A percentile compares a stretch with the other conserved stretches of the same genome.
Evolutionary conservation across 129 eudicot genomes (phyloP).

Genomic region (Artemisia annua): DNA sequence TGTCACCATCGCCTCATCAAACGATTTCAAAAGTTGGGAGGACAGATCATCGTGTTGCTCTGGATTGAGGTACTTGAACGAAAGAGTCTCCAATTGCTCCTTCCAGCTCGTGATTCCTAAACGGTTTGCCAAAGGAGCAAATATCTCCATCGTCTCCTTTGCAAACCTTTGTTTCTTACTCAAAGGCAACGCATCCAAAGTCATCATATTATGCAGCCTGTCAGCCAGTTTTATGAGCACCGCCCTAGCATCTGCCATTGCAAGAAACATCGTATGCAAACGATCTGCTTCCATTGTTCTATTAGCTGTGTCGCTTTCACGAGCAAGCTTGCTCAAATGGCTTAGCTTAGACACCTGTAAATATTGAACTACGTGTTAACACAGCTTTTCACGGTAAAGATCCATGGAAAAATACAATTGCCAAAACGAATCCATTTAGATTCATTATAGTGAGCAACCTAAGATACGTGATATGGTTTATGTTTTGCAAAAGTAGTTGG

Average conservation of each 20-base stretch:
- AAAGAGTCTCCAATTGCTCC: slow-evolving; percentile 77
- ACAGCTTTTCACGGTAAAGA: background rate
- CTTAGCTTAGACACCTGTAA: slow-evolving; percentile 87
- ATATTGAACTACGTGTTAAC: slow-evolving; percentile 6
- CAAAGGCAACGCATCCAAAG: slow-evolving; percentile 75
- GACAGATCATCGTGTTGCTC: slow-evolving; percentile 67
- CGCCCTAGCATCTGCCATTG: slow-evolving; percentile 98
- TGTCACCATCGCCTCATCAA: slow-evolving; percentile 76
- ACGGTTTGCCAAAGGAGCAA: slow-evolving; percentile 93
- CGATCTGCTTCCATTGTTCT: slow-evolving; percentile 92
- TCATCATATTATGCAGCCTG: slow-evolving; percentile 90
- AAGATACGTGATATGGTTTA: too few relatives aligned
- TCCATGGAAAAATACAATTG: background rate
- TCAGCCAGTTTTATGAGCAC: slow-evolving; percentile 92
- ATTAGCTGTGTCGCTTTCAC: slow-evolving; percentile 83
- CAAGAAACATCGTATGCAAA: slow-evolving; percentile 93
- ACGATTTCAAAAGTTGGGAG: slow-evolving; percentile 64
- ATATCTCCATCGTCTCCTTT: slow-evolving; percentile 89
- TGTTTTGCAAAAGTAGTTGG: too few relatives aligned
- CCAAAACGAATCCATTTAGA: background rate
- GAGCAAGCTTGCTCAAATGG: slow-evolving; percentile 96
- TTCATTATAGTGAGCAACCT: background rate
- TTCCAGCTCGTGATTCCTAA: slow-evolving; percentile 92
- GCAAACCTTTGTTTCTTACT: slow-evolving; percentile 76
- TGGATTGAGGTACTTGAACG: slow-evolving; percentile 73